These are phyloP conservation scores for Suillus weaverae DNA, from an alignment of 768 basidiomycete species.

Conservation along the genomic window DNA sequence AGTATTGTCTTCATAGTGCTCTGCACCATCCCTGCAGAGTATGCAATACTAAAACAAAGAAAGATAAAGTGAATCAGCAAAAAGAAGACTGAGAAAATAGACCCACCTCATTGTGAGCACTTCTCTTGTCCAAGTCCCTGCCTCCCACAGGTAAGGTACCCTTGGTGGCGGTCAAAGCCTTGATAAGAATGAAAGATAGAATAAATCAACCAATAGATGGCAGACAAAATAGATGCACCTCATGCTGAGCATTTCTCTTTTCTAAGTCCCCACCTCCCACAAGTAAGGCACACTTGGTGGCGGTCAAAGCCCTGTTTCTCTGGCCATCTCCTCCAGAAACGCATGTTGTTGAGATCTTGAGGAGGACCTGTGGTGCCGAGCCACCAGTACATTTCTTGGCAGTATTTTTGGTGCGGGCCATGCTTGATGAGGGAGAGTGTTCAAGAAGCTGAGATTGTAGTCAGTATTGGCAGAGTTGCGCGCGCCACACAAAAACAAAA, in stretches of 20 bases:
- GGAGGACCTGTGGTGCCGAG: not conserved
- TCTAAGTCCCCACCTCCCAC: not conserved
- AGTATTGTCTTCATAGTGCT: not conserved
- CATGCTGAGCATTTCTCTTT: no score
- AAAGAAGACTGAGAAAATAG: no score
- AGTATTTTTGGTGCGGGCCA: not conserved
- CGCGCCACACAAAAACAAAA: not conserved
- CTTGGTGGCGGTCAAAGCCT: no score
- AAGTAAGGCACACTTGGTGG: not conserved
- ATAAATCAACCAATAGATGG: no score
- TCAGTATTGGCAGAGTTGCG: not conserved
- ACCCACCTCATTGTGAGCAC: not conserved
- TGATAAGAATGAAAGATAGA: no score
- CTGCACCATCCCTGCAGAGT: not conserved
- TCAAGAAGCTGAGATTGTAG: not conserved
- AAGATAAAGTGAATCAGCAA: no score
- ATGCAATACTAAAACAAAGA: not conserved
- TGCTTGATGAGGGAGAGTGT: not conserved
- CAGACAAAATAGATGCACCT: no score
- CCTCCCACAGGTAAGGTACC: no score
- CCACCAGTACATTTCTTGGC: not conserved
- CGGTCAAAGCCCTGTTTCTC: not conserved
- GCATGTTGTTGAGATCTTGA: not conserved
- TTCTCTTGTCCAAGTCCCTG: no score
- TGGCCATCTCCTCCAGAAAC: not conserved